Conservation (phyloP, 257 asterid genomes). For the Fraxinus excelsior region DNA sequence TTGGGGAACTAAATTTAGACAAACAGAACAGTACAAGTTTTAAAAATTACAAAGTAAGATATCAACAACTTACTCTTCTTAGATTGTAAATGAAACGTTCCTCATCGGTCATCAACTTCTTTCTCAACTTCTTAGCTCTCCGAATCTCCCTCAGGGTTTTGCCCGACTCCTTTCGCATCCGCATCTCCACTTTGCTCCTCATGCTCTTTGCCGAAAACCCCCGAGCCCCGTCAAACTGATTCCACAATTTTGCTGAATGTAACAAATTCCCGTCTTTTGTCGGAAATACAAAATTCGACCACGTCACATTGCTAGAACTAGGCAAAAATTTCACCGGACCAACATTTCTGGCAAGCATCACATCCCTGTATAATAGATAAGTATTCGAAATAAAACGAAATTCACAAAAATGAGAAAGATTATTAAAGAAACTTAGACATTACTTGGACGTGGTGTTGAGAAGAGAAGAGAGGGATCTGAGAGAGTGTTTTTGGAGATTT, state of each 20-base stretch:
- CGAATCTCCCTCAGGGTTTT: slow-evolving; percentile 82
- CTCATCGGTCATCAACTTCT: slow-evolving; percentile 89
- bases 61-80: slow-evolving; percentile 57
- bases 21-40: background rate
- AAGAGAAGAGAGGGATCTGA: slow-evolving; percentile 36
- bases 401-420: background rate
- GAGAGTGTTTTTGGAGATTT: slow-evolving; percentile 35
- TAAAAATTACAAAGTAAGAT: background rate
- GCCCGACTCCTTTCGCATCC: slow-evolving; percentile 79
- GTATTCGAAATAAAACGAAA: background rate
- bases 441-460: slow-evolving; percentile 26
- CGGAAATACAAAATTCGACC: slow-evolving; percentile 16
- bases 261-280: slow-evolving; percentile 11
- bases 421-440: background rate
- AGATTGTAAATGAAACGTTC: slow-evolving; percentile 82
- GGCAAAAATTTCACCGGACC: slow-evolving; percentile 19
- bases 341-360: slow-evolving; percentile 16
- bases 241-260: slow-evolving; percentile 34
- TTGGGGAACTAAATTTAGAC: background rate
- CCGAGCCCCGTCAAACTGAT: slow-evolving; percentile 54
- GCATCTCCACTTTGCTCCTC: slow-evolving; percentile 95
- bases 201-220: slow-evolving; percentile 76
- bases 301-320: slow-evolving; percentile 24
- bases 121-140: slow-evolving; percentile 68
- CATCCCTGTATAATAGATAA: slow-evolving; percentile 26